Conservation (phyloP, 2,329 filamentous ascomycete genomes). For the Exserohilum rostratum region DNA sequence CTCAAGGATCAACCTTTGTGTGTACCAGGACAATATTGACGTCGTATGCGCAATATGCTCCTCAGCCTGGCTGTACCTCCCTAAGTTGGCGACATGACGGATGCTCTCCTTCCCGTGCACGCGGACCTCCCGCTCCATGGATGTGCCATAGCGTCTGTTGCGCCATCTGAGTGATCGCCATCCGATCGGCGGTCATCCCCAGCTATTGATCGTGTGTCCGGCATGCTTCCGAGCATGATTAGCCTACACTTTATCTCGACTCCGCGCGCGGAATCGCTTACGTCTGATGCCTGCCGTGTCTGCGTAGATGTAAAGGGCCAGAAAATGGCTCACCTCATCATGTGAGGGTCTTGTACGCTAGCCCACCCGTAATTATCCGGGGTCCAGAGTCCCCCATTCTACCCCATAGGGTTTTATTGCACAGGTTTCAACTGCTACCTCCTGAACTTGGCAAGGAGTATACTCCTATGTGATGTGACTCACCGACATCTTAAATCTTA, state of each 20-base stretch:
- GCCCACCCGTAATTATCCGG: not conserved
- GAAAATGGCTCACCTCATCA: slow-evolving; percentile 1
- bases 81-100: not conserved
- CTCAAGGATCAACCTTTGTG: not conserved
- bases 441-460: not conserved
- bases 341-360: not conserved
- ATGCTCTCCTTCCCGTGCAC: slow-evolving; percentile 7
- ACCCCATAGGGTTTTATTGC: not conserved
- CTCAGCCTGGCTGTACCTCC: not conserved
- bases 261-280: not conserved
- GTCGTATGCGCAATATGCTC: not conserved
- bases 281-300: not conserved
- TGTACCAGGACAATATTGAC: not conserved
- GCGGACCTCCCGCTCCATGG: slow-evolving; percentile 3
- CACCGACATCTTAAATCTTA: not conserved
- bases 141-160: slow-evolving; percentile 8
- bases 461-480: not conserved
- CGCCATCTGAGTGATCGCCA: slow-evolving; percentile 11
- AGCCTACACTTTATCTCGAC: slow-evolving; percentile 16
- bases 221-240: not conserved
- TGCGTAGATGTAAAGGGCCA: not conserved
- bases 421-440: not conserved
- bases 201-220: not conserved
- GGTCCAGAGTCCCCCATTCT: not conserved
- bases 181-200: slow-evolving; percentile 5